Evolutionary conservation across 768 basidiomycete genomes (phyloP).

Genomic region (Podaxis sp.): DNA sequence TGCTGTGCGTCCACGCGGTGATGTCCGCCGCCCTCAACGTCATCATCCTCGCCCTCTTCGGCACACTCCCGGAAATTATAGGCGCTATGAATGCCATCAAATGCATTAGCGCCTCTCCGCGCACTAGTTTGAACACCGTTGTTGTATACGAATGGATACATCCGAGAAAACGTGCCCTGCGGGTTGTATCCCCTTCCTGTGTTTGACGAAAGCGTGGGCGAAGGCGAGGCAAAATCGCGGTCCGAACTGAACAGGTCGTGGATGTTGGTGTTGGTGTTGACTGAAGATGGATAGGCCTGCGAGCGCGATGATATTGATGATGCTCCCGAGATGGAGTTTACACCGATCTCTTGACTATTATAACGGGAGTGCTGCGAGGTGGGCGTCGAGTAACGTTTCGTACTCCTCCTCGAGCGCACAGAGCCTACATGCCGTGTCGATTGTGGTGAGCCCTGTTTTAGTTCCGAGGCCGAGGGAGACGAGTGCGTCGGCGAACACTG

Average conservation of each 20-base stretch:
- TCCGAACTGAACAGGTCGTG: not conserved
- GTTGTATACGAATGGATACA: slow-evolving; percentile 7
- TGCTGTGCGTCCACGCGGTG: not conserved
- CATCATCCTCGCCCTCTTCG: not conserved
- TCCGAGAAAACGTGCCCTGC: not conserved
- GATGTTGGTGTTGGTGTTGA: not conserved
- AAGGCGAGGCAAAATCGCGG: not conserved
- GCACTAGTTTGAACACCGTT: not conserved
- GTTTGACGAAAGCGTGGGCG: not conserved
- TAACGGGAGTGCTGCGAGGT: slow-evolving; percentile 10
- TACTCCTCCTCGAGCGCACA: not conserved
- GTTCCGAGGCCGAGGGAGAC: slow-evolving; percentile 7
- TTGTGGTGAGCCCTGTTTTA: not conserved
- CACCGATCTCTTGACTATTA: slow-evolving; percentile 26
- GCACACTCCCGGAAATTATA: not conserved
- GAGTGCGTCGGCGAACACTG: slow-evolving; percentile 24
- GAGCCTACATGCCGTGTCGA: not conserved
- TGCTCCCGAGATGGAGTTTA: slow-evolving; percentile 24
- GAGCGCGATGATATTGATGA: slow-evolving; percentile 19
- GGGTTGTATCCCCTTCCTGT: not conserved
- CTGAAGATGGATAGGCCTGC: slow-evolving; percentile 1
- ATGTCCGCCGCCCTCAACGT: not conserved
- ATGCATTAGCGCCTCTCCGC: slow-evolving; percentile 3
- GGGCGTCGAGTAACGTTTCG: not conserved
- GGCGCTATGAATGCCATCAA: slow-evolving; percentile 4